Evolutionary conservation across 2,329 filamentous ascomycete species (phyloP).

Genomic region (Nigrospora osmanthi): DNA sequence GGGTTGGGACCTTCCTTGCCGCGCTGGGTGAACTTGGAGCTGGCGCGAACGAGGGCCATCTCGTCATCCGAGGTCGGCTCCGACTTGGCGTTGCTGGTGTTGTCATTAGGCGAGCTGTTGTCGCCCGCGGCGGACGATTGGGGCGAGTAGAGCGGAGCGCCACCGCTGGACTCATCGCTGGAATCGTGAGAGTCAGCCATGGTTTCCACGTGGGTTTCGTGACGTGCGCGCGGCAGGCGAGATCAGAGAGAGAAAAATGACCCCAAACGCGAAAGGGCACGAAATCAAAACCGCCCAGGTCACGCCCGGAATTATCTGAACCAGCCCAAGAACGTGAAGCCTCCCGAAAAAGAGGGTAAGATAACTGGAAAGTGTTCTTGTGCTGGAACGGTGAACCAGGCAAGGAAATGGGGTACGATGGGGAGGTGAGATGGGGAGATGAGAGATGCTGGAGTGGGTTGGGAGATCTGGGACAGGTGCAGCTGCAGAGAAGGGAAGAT

Average conservation of each 20-base stretch:
- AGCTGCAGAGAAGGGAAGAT: too few species aligned
- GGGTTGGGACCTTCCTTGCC: background rate
- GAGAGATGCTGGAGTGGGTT: too few species aligned
- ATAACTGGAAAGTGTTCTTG: too few species aligned
- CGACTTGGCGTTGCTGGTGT: background rate
- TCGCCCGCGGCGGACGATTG: slow-evolving; percentile 4
- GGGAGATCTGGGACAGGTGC: too few species aligned
- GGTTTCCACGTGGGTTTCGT: background rate
- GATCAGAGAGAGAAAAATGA: background rate
- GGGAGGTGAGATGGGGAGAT: too few species aligned
- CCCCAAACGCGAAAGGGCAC: background rate
- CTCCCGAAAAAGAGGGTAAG: too few species aligned
- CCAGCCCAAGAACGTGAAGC: too few species aligned
- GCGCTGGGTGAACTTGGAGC: slow-evolving; percentile 1
- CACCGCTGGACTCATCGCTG: slow-evolving; percentile 11
- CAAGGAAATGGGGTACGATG: too few species aligned
- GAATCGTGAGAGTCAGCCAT: slow-evolving; percentile 8
- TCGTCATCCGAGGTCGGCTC: slow-evolving; percentile 11
- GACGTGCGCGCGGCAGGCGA: background rate
- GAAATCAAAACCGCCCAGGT: too few species aligned
- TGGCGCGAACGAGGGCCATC: slow-evolving; percentile 12
- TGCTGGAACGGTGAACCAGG: too few species aligned
- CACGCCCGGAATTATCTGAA: too few species aligned
- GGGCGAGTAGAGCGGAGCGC: slow-evolving; percentile 7
- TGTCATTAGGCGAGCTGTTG: background rate